These are phyloP conservation scores for Phytophthora megakarya DNA, from an alignment of 352 stramenopile species.

Conservation along the genomic window DNA sequence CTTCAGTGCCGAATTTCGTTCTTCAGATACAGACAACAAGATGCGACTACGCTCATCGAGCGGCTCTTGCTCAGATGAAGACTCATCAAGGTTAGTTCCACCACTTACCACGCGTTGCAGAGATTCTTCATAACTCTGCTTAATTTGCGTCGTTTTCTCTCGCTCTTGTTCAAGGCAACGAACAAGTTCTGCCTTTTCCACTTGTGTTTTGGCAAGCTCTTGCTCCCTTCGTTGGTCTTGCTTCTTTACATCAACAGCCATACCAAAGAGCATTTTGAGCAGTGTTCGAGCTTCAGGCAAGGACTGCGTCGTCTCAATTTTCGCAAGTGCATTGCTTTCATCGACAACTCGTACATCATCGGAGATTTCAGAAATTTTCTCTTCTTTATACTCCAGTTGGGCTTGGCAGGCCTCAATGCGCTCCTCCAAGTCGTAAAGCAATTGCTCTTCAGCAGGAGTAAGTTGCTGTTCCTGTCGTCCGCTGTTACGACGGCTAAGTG, in stretches of 20 bases:
- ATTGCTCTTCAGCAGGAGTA: slow-evolving; percentile 79
- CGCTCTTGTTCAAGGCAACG: slow-evolving; percentile 72
- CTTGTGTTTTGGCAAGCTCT: slow-evolving; percentile 73
- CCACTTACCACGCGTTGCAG: slow-evolving; percentile 73
- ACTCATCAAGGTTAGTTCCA: slow-evolving; percentile 15
- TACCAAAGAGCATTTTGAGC: slow-evolving; percentile 85
- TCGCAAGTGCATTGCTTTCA: slow-evolving; percentile 54
- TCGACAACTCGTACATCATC: slow-evolving; percentile 55
- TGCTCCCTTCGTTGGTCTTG: slow-evolving; percentile 84
- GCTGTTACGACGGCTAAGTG: slow-evolving; percentile 50
- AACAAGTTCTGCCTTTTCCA: slow-evolving; percentile 70
- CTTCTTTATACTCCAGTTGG: slow-evolving; percentile 89
- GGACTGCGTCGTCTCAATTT: slow-evolving; percentile 85
- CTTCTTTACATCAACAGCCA: slow-evolving; percentile 89
- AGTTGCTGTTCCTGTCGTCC: slow-evolving; percentile 53
- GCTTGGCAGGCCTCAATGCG: slow-evolving; percentile 87
- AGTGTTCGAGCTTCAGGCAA: slow-evolving; percentile 81
- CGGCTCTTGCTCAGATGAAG: slow-evolving; percentile 32
- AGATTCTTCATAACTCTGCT: slow-evolving; percentile 84
- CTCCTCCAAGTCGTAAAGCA: slow-evolving; percentile 85
- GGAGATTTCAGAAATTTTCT: slow-evolving; percentile 85
- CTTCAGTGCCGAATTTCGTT: slow-evolving; percentile 67
- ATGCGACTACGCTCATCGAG: slow-evolving; percentile 68
- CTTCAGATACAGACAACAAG: slow-evolving; percentile 77
- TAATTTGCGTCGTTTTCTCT: slow-evolving; percentile 77